These are phyloP conservation scores for Xylaria sp. DNA, from an alignment of 2,329 filamentous ascomycete genomes.

Conservation along the genomic window DNA sequence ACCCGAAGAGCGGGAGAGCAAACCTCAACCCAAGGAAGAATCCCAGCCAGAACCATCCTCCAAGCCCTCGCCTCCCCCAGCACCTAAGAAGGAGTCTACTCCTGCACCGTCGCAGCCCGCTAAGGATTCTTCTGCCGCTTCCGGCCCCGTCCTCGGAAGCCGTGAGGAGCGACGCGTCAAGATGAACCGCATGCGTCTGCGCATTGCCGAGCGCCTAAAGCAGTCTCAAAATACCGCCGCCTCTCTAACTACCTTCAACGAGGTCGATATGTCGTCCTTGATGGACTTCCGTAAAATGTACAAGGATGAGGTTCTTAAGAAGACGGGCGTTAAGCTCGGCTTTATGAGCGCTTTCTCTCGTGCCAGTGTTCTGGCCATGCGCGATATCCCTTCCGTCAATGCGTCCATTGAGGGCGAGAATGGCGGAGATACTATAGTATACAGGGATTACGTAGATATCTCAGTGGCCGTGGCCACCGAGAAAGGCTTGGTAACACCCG, in stretches of 20 bases:
- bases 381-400: slow-evolving; percentile 92
- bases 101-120: slow-evolving; percentile 53
- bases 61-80: slow-evolving; percentile 49
- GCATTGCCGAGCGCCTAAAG: slow-evolving; percentile 97
- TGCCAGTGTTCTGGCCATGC: slow-evolving; percentile 90
- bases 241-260: slow-evolving; percentile 97
- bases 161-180: slow-evolving; percentile 94
- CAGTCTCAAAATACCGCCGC: slow-evolving; percentile 99
- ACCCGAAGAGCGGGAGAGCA: slow-evolving; percentile 52
- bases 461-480: slow-evolving; percentile 97
- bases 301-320: slow-evolving; percentile 96
- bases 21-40: slow-evolving; percentile 53
- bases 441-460: slow-evolving; percentile 97
- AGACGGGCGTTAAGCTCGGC: slow-evolving; percentile 96
- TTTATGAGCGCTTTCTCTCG: slow-evolving; percentile 99
- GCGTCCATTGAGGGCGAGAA: slow-evolving; percentile 96
- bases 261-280: slow-evolving; percentile 97
- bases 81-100: slow-evolving; percentile 54
- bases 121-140: slow-evolving; percentile 53
- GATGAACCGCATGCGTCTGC: slow-evolving; percentile 99
- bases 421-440: slow-evolving; percentile 96
- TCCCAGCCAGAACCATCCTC: slow-evolving; percentile 53
- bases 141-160: slow-evolving; percentile 67
- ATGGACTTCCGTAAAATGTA: slow-evolving; percentile 98
- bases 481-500: slow-evolving; percentile 95